These are phyloP conservation scores for Pisolithus albus DNA, from an alignment of 768 basidiomycete genomes.

Conservation along the genomic window DNA sequence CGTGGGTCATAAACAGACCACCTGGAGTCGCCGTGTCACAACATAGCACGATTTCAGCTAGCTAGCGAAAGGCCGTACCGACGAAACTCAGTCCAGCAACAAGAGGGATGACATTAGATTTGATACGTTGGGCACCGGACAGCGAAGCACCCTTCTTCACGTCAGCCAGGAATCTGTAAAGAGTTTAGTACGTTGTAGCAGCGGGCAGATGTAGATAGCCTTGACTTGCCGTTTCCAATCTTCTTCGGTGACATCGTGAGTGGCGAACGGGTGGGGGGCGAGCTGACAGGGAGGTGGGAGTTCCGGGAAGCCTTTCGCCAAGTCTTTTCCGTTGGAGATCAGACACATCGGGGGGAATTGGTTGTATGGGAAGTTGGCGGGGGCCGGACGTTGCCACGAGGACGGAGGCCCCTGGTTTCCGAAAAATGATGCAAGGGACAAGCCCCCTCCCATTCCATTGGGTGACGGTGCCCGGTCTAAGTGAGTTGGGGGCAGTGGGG, in stretches of 20 bases:
- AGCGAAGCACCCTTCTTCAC: constrained; percentile 30
- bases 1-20: constrained; percentile 11
- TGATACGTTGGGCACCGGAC: constrained; percentile 28
- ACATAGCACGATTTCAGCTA: neutral
- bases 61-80: constrained; percentile 9
- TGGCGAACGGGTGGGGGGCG: constrained; percentile 42
- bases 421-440: constrained; percentile 21
- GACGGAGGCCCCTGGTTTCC: constrained; percentile 20
- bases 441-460: neutral
- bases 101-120: constrained; percentile 24
- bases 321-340: constrained; percentile 16
- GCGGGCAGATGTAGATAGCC: neutral
- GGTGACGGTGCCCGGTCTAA: constrained; percentile 1
- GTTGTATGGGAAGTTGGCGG: constrained; percentile 9
- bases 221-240: constrained; percentile 41
- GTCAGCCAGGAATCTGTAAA: constrained; percentile 34
- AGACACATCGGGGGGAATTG: constrained; percentile 26
- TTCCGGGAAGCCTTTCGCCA: constrained; percentile 40
- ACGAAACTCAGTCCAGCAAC: constrained; percentile 25
- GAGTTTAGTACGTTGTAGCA: neutral
- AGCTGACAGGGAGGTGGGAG: constrained; percentile 34
- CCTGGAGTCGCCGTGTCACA: constrained; percentile 7
- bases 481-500: neutral
- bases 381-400: constrained; percentile 21
- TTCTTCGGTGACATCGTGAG: constrained; percentile 41